Evolutionary conservation across 257 asterid genomes (phyloP), one percentile per base, ranked within the genome.

Genomic region (Primulina tabacum): DNA sequence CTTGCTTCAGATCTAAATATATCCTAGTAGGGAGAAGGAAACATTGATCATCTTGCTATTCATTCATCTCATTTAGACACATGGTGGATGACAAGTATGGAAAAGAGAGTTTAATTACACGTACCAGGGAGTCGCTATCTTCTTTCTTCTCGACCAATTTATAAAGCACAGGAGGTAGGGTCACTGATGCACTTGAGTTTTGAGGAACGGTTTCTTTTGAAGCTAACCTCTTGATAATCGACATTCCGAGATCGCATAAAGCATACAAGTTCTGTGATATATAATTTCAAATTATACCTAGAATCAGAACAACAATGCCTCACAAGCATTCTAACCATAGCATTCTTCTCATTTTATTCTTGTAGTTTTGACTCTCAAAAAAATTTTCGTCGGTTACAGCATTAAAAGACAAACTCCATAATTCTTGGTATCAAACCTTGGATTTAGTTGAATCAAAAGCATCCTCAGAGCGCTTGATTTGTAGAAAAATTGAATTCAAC

Each of bases 391-490:
- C 57, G 16, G 57, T 50, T 16, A 59, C 64, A 69, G 59, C 60
- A 53, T 59, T 58, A 67, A 63, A 69, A 50, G 62, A 69, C 69
- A 52, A 67, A 69, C 26, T 62, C n/a, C 33, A 60, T 55, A 30
- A 65, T 7, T 35, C 12, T 40, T 67, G 71, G 65, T 64, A 70
- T 70, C 86, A 63, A 71, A 94, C 99, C 97, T 92, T 90, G 71
- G 98, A 88, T 75, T 81, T 94, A 62, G 89, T 65, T 60, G 85
- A 72, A 71, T 88, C 89, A 64, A 85, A 65, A 43, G 81, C 88
- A 85, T 94, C 99, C 82, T 82, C 92, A 2, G 99, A 88, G 66
- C 71, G 80, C 85, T 84, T 89, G 83, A 91, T 89, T 72, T 85
- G 78, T 68, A 65, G 85, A 76, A 94, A 85, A 67, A 85, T 82